Percentiles rank a stretch among this genome's conserved stretches.
Conservation (phyloP, 2,329 filamentous ascomycete species). For the Paecilomyces sp. region DNA sequence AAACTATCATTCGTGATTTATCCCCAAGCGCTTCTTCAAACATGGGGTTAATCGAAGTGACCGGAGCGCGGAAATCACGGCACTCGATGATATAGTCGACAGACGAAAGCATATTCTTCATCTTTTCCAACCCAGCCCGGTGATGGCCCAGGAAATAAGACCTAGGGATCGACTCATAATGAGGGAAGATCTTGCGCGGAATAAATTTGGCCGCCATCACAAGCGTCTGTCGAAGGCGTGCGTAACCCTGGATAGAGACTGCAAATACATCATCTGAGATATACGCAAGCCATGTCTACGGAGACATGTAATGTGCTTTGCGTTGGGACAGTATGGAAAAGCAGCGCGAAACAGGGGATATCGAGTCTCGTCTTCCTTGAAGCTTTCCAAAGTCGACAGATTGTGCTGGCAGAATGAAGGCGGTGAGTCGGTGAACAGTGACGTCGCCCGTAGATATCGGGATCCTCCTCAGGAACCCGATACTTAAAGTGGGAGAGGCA, state of each 20-base stretch:
- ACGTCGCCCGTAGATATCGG: neutral
- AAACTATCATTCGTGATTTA: constrained; percentile 71
- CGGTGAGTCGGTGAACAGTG: neutral
- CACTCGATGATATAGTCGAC: constrained; percentile 91
- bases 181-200: constrained; percentile 66
- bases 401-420: constrained; percentile 1
- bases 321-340: neutral
- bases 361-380: neutral
- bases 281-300: neutral
- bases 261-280: neutral
- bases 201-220: constrained; percentile 49
- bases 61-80: constrained; percentile 82
- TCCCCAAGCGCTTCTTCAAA: constrained; percentile 73
- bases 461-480: neutral
- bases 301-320: neutral
- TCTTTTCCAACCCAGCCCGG: constrained; percentile 68
- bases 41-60: constrained; percentile 82
- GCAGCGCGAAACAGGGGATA: neutral
- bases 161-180: constrained; percentile 67
- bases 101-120: constrained; percentile 70
- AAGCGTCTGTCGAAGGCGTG: neutral
- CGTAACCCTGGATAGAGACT: neutral
- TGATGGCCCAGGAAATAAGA: constrained; percentile 97
- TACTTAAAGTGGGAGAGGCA: neutral
- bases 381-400: neutral